Evolutionary conservation across 139 green algal species (phyloP).

Genomic region (Coccomyxa sp.): DNA sequence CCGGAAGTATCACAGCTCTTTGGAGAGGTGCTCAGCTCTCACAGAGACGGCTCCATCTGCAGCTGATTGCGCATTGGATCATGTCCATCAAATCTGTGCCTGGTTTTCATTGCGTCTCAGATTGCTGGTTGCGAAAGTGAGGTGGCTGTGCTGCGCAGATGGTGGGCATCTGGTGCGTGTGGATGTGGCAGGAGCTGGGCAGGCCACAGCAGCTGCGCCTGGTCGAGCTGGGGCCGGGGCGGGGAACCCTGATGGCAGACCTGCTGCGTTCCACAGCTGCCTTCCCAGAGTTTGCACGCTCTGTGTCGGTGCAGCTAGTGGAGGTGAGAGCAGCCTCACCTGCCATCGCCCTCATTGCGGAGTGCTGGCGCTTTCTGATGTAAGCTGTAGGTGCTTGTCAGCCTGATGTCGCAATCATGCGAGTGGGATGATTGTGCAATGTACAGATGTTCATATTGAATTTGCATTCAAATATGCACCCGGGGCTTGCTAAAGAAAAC

Average conservation of each 20-base stretch:
- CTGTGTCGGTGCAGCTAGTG: slow-evolving; percentile 74
- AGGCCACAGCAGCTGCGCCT: slow-evolving; percentile 63
- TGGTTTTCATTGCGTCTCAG: background rate
- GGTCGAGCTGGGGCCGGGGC: slow-evolving; percentile 91
- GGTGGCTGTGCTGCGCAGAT: slow-evolving; percentile 58
- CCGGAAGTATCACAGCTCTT: slow-evolving; percentile 98
- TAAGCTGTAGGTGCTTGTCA: too few species aligned
- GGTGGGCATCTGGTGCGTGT: slow-evolving; percentile 89
- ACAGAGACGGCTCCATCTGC: background rate
- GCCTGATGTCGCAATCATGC: background rate
- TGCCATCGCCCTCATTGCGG: too few species aligned
- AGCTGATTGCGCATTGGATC: background rate
- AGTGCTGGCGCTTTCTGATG: too few species aligned
- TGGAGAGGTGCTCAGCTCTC: slow-evolving; percentile 69
- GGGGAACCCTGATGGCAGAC: slow-evolving; percentile 95
- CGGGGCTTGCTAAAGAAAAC: too few species aligned
- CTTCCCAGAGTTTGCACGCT: slow-evolving; percentile 32
- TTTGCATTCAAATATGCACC: too few species aligned
- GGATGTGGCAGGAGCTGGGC: slow-evolving; percentile 80
- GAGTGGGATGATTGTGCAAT: too few species aligned
- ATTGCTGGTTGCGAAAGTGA: background rate
- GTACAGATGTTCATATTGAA: too few species aligned
- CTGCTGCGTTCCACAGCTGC: slow-evolving; percentile 70
- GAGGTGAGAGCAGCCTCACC: slow-evolving; percentile 72
- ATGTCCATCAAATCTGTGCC: background rate